Conservation (phyloP, 139 green algal genomes). For the Nannochloris sp. region DNA sequence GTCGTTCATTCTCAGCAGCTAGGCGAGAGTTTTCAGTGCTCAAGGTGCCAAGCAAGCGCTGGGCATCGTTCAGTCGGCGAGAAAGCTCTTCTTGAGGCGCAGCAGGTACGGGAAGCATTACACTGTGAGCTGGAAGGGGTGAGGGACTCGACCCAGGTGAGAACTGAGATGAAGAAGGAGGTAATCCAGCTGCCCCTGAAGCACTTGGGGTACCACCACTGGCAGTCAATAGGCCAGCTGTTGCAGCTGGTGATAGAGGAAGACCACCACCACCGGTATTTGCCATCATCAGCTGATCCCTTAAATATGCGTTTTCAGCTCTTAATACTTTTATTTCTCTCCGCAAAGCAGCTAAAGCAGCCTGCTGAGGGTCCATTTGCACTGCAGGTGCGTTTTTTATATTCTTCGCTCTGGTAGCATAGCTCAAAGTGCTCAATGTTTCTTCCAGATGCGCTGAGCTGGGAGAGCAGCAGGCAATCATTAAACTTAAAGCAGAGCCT, state of each 20-base stretch:
- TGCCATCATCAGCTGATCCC: slow-evolving; percentile 32
- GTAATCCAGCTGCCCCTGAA: background rate
- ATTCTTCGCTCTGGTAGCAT: slow-evolving; percentile 83
- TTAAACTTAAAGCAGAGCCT: slow-evolving; percentile 55
- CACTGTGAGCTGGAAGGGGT: background rate
- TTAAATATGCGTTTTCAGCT: slow-evolving; percentile 42
- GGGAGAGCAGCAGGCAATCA: slow-evolving; percentile 87
- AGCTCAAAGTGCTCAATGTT: slow-evolving; percentile 81
- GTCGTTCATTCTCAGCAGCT: slow-evolving; percentile 46
- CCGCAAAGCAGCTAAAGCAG: slow-evolving; percentile 43
- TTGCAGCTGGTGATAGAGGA: slow-evolving; percentile 26
- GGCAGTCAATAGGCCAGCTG: slow-evolving; percentile 24
- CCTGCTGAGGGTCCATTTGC: slow-evolving; percentile 43
- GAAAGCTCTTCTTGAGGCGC: background rate
- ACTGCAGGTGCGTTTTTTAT: slow-evolving; percentile 66
- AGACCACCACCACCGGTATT: background rate
- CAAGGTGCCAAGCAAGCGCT: slow-evolving; percentile 33
- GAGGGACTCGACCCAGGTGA: too few relatives aligned
- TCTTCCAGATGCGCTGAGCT: slow-evolving; percentile 45
- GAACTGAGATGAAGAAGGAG: background rate
- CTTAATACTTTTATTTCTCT: slow-evolving; percentile 73
- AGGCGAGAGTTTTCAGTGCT: slow-evolving; percentile 58
- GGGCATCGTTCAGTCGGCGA: slow-evolving; percentile 19
- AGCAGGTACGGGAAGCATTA: background rate
- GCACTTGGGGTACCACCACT: background rate